Percentiles rank a stretch among this genome's conserved stretches.
Evolutionary conservation across 257 asterid genomes (phyloP).

Genomic region (Verbascum thapsus): DNA sequence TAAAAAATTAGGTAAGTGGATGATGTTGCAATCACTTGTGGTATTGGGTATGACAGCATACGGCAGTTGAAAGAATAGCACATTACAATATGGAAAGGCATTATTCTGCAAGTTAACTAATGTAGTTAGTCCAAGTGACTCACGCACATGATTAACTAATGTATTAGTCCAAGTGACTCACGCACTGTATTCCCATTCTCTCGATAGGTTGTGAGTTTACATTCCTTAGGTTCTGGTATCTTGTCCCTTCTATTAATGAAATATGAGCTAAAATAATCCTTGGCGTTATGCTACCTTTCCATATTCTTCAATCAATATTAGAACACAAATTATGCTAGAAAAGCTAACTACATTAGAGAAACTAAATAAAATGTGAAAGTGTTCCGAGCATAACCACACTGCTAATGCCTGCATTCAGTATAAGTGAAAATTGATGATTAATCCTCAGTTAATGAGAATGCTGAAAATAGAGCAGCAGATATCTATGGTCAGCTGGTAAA

Average conservation of each 20-base stretch:
- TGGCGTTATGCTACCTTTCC: background rate
- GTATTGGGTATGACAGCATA: background rate
- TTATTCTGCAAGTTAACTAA: conserved; percentile 2
- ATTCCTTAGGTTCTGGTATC: background rate
- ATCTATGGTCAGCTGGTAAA: conserved; percentile 9
- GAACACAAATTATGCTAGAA: background rate
- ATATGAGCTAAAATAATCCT: conserved; percentile 1
- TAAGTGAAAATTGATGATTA: too few species aligned
- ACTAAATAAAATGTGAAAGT: background rate
- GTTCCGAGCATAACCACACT: background rate
- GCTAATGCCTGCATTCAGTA: conserved; percentile 15
- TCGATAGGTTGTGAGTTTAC: background rate
- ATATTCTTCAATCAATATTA: background rate
- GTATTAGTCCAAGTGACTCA: conserved; percentile 13
- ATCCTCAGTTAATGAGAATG: too few species aligned
- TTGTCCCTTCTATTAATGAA: background rate
- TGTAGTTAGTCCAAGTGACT: conserved; percentile 17
- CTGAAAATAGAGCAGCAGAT: background rate
- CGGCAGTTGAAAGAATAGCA: conserved; percentile 10
- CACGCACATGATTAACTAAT: conserved; percentile 13
- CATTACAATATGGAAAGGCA: conserved; percentile 5
- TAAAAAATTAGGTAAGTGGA: conserved; percentile 1
- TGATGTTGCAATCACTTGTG: conserved; percentile 14
- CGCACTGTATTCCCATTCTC: conserved; percentile 3
- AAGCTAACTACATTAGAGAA: conserved; percentile 19